phyloP scores from a whole-genome alignment of 148 eudicot species.

The Cornus controversa region DNA sequence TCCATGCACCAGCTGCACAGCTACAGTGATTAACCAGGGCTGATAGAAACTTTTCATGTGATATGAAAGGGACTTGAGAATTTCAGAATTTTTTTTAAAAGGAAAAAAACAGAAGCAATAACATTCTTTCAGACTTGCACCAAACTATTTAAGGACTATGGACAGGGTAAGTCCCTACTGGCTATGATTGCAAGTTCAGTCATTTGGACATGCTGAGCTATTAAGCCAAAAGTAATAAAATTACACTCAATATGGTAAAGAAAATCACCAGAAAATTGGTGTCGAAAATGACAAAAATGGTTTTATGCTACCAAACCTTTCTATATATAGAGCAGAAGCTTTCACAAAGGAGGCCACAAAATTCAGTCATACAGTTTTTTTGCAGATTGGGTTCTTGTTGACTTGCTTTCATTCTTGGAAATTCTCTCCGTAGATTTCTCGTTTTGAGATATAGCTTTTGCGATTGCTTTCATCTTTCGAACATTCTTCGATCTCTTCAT shows the following conservation, averaged over 20 bases:
- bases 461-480: conserved; percentile 78
- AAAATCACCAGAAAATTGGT: background rate
- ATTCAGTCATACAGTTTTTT: conserved; percentile 73
- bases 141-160: too few species aligned
- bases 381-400: conserved; percentile 56
- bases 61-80: too few species aligned
- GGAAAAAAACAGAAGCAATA: too few species aligned
- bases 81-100: too few species aligned
- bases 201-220: background rate
- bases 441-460: conserved; percentile 69
- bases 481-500: conserved; percentile 89
- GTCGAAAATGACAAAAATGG: background rate
- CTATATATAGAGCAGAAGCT: background rate
- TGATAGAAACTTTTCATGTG: too few species aligned
- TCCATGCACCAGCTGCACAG: too few species aligned
- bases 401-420: conserved; percentile 68
- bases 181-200: background rate
- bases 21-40: too few species aligned
- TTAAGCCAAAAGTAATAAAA: background rate
- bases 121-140: too few species aligned
- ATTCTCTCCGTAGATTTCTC: conserved; percentile 54
- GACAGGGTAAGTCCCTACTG: too few species aligned
- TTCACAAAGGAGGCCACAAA: background rate
- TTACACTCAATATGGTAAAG: background rate
- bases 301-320: background rate